A percentile compares a stretch with the other conserved stretches of the same genome.
Conservation (phyloP, 352 stramenopile species). For the Phytophthora fragariae region DNA sequence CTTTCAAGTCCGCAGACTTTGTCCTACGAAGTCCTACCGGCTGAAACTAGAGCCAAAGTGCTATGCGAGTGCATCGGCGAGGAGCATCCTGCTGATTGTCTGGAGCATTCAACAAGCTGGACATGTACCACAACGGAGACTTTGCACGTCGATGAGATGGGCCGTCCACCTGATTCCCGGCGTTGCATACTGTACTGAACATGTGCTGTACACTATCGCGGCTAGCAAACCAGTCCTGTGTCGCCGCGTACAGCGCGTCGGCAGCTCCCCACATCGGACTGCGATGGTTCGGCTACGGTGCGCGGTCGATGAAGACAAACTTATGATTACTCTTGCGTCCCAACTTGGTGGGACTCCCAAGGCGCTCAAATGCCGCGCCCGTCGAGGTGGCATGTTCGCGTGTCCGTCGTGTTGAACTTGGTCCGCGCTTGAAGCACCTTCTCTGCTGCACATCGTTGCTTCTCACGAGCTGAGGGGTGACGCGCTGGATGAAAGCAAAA, state of each 20-base stretch:
- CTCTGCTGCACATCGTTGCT: background rate
- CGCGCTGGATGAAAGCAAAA: background rate
- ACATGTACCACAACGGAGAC: background rate
- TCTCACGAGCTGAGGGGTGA: background rate
- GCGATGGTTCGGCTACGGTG: background rate
- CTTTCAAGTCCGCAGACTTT: background rate
- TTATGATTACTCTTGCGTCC: background rate
- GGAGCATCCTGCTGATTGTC: conserved; percentile 1
- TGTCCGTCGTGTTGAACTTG: background rate
- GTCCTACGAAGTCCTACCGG: conserved; percentile 16
- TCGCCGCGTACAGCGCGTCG: conserved; percentile 22
- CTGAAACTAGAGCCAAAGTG: background rate
- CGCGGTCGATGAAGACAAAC: background rate
- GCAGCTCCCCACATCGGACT: background rate
- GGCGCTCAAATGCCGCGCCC: background rate
- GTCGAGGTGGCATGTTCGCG: background rate
- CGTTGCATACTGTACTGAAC: conserved; percentile 3
- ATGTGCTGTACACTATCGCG: background rate
- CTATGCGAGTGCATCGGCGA: background rate
- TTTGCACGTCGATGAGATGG: conserved; percentile 12
- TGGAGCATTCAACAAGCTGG: background rate
- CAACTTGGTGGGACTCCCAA: no score
- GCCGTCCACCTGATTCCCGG: conserved; percentile 13
- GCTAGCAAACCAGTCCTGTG: conserved; percentile 12
- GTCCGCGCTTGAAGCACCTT: background rate